Evolutionary conservation across 768 basidiomycete species (phyloP), one percentile per base, ranked within the genome.

Genomic region (Fomitopsis pulvina): DNA sequence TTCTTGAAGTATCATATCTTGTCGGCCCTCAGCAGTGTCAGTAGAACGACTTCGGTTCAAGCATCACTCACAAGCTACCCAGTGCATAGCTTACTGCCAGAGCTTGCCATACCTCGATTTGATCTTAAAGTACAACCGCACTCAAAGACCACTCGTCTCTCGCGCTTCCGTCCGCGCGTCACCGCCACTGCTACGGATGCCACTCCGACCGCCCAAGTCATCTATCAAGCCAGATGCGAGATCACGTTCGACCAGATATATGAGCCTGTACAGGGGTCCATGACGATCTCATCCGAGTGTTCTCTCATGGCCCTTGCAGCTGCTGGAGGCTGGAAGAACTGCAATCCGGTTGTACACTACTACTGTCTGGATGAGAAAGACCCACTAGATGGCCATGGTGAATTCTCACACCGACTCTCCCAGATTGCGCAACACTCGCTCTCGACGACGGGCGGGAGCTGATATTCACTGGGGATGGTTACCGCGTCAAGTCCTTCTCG

Each of bases 221-320:
- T 72, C n/a, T 63, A 61, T 44, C 60, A 73, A 45, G 71, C 70
- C 2, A 61, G 69, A 18, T 68, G 63, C 43, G 69, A 71, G 50
- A 54, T 71, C 14, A 40, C 50, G 3, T 48, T 48, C 25, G 47
- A 52, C 10, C 30, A 45, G 20, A 63, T 59, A 18, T 6, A 14
- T 18, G 4, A 25, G 12, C 67, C 66, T 20, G 40, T 56, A 27
- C 22, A 43, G n/a, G n/a, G n/a, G n/a, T n/a, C n/a, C 20, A 16
- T 63, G 2, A 34, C 39, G n/a, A 47, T 68, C 12, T 55, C 68
- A 4, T 22, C 55, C 1, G 54, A 48, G 27, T 62, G 59, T 1
- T 56, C 62, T 12, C 60, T 57, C 21, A 48, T 71, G 16, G 59
- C 61, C 1, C 9, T 67, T 14, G 27, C 53, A 3, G 42, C 50